These are phyloP conservation scores for Alternaria sp. DNA, from an alignment of 2,329 filamentous ascomycete species.

Conservation along the genomic window DNA sequence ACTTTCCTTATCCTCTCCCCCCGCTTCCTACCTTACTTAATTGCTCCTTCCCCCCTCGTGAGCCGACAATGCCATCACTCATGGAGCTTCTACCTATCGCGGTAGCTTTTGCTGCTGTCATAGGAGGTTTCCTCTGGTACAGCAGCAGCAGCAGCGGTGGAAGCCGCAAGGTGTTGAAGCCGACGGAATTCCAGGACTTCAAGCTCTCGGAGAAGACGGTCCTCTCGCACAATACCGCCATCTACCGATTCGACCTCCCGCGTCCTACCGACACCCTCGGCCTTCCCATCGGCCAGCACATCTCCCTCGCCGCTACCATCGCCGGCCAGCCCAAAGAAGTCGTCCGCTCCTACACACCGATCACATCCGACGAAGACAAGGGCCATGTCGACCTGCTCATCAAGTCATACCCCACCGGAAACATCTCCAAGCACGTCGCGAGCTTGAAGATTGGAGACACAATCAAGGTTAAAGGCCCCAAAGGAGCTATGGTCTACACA, in stretches of 20 bases:
- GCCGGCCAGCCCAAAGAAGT: constrained; percentile 47
- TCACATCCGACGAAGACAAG: constrained; percentile 57
- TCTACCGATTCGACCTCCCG: constrained; percentile 94
- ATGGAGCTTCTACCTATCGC: constrained; percentile 73
- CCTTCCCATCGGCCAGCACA: constrained; percentile 97
- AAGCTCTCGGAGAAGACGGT: constrained; percentile 93
- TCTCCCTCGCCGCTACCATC: constrained; percentile 78
- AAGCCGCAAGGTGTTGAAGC: constrained; percentile 80
- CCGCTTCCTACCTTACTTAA: not conserved
- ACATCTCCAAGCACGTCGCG: constrained; percentile 94
- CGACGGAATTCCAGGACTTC: constrained; percentile 87
- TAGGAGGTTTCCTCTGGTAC: constrained; percentile 76
- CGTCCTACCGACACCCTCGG: constrained; percentile 81
- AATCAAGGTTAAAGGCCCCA: constrained; percentile 91
- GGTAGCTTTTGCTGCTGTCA: constrained; percentile 66
- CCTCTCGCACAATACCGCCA: constrained; percentile 97
- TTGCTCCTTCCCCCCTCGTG: not conserved
- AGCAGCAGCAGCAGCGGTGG: constrained; percentile 67
- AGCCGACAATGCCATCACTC: constrained; percentile 73
- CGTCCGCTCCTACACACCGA: constrained; percentile 52
- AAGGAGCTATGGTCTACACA: constrained; percentile 96
- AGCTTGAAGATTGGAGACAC: constrained; percentile 76
- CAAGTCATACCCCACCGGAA: constrained; percentile 96
- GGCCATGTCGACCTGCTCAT: constrained; percentile 96
- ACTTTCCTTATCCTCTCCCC: not conserved